Evolutionary conservation across 768 basidiomycete genomes (phyloP).

Genomic region (Pleurotus giganteus): DNA sequence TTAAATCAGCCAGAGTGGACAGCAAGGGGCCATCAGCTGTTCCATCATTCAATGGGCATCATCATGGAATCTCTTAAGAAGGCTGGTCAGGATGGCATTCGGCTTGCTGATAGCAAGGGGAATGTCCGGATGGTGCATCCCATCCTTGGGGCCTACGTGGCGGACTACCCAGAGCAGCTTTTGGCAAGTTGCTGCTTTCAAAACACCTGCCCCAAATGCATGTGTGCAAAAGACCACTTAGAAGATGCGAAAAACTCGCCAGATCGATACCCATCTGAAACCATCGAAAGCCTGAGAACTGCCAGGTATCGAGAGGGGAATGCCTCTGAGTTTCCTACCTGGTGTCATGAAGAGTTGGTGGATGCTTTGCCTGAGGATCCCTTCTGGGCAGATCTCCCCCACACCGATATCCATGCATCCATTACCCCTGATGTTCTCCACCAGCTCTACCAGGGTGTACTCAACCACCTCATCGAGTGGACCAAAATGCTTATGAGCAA

Average conservation of each 20-base stretch:
- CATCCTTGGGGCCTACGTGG: constrained; percentile 36
- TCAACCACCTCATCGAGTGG: constrained; percentile 43
- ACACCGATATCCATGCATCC: constrained; percentile 34
- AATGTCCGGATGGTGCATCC: constrained; percentile 26
- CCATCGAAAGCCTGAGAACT: constrained; percentile 17
- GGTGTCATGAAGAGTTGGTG: not conserved
- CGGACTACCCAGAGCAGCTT: constrained; percentile 45
- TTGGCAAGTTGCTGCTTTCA: constrained; percentile 27
- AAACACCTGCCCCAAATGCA: constrained; percentile 28
- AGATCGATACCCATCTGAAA: constrained; percentile 3
- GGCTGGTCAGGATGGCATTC: constrained; percentile 26
- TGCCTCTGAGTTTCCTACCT: not conserved
- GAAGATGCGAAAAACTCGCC: constrained; percentile 6
- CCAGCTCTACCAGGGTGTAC: constrained; percentile 42
- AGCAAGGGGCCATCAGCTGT: constrained; percentile 24
- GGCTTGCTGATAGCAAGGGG: constrained; percentile 30
- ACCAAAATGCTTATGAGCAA: constrained; percentile 17
- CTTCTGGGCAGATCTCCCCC: constrained; percentile 42
- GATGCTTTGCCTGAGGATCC: constrained; percentile 17
- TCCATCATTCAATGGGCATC: constrained; percentile 32
- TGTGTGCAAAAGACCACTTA: constrained; percentile 16
- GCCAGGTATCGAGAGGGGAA: constrained; percentile 21
- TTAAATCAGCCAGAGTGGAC: constrained; percentile 9
- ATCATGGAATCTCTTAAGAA: constrained; percentile 28
- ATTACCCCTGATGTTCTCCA: constrained; percentile 49